Evolutionary conservation across 2,329 filamentous ascomycete species (phyloP), one percentile per base, ranked within the genome.

Genomic region (Neofusicoccum cordaticola): DNA sequence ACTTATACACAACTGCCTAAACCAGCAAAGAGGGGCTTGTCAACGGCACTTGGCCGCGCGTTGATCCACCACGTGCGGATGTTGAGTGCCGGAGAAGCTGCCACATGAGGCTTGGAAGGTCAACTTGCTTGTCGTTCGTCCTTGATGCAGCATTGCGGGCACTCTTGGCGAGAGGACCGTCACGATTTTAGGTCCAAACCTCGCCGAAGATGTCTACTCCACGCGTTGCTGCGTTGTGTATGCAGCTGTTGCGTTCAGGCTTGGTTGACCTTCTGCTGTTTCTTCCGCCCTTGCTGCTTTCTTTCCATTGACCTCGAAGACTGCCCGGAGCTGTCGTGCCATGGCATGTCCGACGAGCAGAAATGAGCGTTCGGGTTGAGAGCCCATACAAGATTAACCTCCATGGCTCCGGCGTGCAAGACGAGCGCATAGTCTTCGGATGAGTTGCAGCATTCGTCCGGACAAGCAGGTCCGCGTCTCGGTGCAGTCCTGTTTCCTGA

Each of bases 1-100:
- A 35, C 27, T n/a, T 60, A 60, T 60, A 47, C 27, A 22, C 42
- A 47, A 60, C 56, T 60, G 42, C 56, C 56, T 60, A 45, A 60
- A 47, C 11, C 1, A 39, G 56, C 27, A 41, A 60, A 47, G 56
- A 31, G 41, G n/a, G 41, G 42, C 42, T 47, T 35, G 56, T 37
- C 42, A 3, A 3, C 17, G 41, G 31, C 8, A 47, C 41, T 60
- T 60, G 31, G 56, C 41, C 31, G n/a, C 15, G 15, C n/a, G 11
- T 12, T 37, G 9, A 37, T 22, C 22, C 22, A 12, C 27, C 9
- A 47, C 41, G 31, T 60, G 37, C 35, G 27, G 19, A 19, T 4
- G 19, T 8, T 34, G 22, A 17, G 27, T 11, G 22, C 22, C 27
- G n/a, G 41, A 47, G 56, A 37, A 37, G 41, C 22, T 47, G 13